Percentiles rank a stretch among this genome's conserved stretches.
Evolutionary conservation across 2,329 filamentous ascomycete genomes (phyloP).

Genomic region (Fusarium beomiforme): DNA sequence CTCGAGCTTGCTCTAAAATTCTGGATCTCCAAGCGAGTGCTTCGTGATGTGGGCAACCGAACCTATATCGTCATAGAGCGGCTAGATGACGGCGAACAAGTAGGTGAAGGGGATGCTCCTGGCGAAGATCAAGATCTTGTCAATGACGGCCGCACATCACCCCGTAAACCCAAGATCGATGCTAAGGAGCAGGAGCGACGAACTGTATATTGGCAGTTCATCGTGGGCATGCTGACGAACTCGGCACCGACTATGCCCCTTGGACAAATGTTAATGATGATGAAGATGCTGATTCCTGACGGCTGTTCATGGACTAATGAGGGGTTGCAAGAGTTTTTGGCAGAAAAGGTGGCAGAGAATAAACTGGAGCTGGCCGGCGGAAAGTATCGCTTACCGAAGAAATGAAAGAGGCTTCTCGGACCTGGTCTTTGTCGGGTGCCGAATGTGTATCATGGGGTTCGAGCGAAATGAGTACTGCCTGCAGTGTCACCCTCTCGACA

Average conservation of each 20-base stretch:
- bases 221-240: constrained; percentile 95
- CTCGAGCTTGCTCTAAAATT: constrained; percentile 74
- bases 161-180: constrained; percentile 66
- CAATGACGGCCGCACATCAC: constrained; percentile 50
- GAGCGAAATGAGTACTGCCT: constrained; percentile 19
- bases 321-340: constrained; percentile 83
- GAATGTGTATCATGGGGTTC: constrained; percentile 6
- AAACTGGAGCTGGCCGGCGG: constrained; percentile 76
- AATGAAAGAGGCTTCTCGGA: constrained; percentile 48
- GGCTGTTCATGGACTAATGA: constrained; percentile 92
- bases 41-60: constrained; percentile 64
- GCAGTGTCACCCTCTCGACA: constrained; percentile 24
- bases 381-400: constrained; percentile 74
- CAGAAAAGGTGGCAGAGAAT: constrained; percentile 77
- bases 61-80: constrained; percentile 76
- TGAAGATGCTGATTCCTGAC: constrained; percentile 89
- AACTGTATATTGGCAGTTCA: constrained; percentile 87
- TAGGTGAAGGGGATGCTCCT: constrained; percentile 47
- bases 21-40: constrained; percentile 75
- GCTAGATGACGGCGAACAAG: constrained; percentile 54
- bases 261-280: constrained; percentile 88
- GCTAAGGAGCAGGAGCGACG: constrained; percentile 70
- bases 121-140: constrained; percentile 33
- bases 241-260: constrained; percentile 82
- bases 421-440: background rate